Base-by-base conservation (phyloP, 805 yeast species). In the Pichia nanzhaoensis region DNA sequence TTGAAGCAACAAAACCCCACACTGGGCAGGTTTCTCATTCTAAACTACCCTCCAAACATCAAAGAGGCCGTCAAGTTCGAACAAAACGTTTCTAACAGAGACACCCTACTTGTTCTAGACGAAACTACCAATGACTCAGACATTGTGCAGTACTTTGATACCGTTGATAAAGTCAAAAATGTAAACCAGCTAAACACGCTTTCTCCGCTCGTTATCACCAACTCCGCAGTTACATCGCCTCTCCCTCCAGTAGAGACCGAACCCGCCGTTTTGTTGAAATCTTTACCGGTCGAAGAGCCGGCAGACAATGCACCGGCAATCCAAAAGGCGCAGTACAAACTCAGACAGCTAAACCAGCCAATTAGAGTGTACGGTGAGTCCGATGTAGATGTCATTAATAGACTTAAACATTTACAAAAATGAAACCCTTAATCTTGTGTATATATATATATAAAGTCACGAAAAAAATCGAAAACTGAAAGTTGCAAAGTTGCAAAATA, bases 21-120 rank as follows among this genome's bases (percentile, higher is more conserved):
- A 19, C 67, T 71, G 28, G 74, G 78, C 27, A 66, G 67, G 34
- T 75, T 79, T 32, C 52, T 80, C 0, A 59, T 84, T 40, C 56
- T 74, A 22, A 76, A 80, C 54, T 83, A 75, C 56, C 90, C 91
- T 3, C 71, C 68, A 40, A 68, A 70, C 20, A 71, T 84, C 34
- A 75, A 75, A 40, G 90, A 84, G 49, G 83, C 87, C 3, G 75
- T 80, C 43, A 78, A 76, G 54, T 84, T 84, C 51, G 93, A 84
- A 58, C 84, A 79, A 53, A 86, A 82, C 47, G 70, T 84, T 22
- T 73, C 80, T 2, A 71, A 72, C 9, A 62, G 74, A 41, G 60
- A 68, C 46, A 67, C 70, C 41, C 43, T 78, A 34, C 60, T 69
- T 21, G 51, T 66, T 13, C 53, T 60, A 48, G 51, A 59, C 20